These are phyloP conservation scores for Amaranthus hypochondriacus DNA, from an alignment of 148 eudicot genomes.

Conservation along the genomic window DNA sequence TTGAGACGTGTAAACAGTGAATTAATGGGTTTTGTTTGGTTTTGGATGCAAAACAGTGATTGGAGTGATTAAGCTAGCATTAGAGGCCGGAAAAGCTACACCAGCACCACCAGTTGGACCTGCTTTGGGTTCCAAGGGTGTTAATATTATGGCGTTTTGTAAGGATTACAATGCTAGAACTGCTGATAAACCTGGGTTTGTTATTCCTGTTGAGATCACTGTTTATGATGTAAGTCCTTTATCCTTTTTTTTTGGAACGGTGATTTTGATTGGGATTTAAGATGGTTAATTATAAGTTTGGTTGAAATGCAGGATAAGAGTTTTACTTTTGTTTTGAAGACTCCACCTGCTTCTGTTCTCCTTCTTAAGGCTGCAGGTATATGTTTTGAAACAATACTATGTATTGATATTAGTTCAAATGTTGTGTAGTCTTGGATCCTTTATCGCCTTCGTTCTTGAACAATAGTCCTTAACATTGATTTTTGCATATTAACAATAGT, in stretches of 20 bases:
- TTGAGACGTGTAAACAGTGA: no score
- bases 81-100: conserved; percentile 97
- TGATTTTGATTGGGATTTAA: background rate
- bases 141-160: conserved; percentile 87
- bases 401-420: background rate
- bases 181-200: conserved; percentile 84
- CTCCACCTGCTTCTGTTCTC: conserved; percentile 95
- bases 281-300: background rate
- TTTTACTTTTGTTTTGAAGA: conserved; percentile 88
- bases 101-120: conserved; percentile 99
- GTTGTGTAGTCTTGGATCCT: background rate
- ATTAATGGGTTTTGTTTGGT: background rate
- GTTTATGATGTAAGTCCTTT: conserved; percentile 69
- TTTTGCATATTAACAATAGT: background rate
- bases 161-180: conserved; percentile 97
- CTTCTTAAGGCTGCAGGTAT: conserved; percentile 90
- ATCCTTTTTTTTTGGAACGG: background rate
- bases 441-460: background rate
- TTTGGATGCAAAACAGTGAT: conserved; percentile 45
- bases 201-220: conserved; percentile 95
- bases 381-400: background rate
- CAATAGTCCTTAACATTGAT: background rate
- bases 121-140: conserved; percentile 94
- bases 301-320: conserved; percentile 66
- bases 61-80: conserved; percentile 82